phyloP scores from a whole-genome alignment of 208 protist species.

The Wallacemonas rigidus region DNA sequence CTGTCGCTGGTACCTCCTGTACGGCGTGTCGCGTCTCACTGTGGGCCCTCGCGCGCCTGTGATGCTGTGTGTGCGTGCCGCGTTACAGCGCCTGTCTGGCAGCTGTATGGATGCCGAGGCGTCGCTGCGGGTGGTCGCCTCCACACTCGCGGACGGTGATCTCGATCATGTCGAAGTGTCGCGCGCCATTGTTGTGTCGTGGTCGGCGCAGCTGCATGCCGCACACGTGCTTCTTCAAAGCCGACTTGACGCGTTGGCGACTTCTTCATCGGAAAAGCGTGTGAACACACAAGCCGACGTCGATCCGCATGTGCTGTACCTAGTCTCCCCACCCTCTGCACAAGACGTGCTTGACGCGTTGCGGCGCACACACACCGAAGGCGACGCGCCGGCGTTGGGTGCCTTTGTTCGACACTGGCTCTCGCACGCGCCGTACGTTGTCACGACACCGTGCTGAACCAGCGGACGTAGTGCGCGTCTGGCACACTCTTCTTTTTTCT shows the following conservation, averaged over 20 bases:
- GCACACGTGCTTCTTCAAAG: neutral
- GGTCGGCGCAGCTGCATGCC: neutral
- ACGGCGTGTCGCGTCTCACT: neutral
- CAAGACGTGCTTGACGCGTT: neutral
- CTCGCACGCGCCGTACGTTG: neutral
- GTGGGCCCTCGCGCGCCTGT: neutral
- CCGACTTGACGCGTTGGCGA: neutral
- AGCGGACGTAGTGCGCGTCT: neutral
- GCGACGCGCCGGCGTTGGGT: neutral
- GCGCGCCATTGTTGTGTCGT: neutral
- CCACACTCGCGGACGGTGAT: neutral
- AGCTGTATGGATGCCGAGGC: neutral
- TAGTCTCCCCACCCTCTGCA: neutral
- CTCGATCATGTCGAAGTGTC: too few species aligned
- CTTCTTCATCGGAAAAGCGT: too few species aligned
- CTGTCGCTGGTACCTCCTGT: conserved; percentile 5
- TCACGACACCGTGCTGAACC: neutral
- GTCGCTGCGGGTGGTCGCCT: neutral
- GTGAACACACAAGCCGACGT: neutral
- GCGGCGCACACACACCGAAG: neutral
- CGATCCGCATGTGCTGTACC: neutral
- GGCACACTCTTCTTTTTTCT: conserved; percentile 20
- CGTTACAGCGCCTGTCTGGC: neutral
- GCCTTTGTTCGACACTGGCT: conserved; percentile 6
- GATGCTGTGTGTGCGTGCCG: neutral